A percentile compares a stretch with the other conserved stretches of the same genome.
Conservation (phyloP, 139 green algal genomes). For the Chlorella sorokiniana region DNA sequence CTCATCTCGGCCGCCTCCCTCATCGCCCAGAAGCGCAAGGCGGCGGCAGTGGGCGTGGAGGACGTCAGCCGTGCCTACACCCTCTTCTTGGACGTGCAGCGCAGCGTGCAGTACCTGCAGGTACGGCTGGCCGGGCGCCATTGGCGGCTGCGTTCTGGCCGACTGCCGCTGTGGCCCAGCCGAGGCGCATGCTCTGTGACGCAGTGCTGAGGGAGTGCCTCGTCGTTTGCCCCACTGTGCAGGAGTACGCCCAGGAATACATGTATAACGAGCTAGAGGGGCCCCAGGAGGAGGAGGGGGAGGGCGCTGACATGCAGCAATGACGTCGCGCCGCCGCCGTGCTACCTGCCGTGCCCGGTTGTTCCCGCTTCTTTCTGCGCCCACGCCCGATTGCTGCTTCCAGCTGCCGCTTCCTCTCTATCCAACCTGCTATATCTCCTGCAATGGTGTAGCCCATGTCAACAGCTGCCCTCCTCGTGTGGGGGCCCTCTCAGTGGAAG, state of each 20-base stretch:
- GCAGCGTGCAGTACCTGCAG: conserved; percentile 52
- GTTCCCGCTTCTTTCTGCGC: no score
- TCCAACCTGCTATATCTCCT: no score
- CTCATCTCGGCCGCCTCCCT: conserved; percentile 93
- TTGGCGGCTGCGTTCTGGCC: no score
- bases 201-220: not conserved
- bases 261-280: conserved; percentile 95
- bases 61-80: conserved; percentile 94
- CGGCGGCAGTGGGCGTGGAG: conserved; percentile 87
- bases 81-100: conserved; percentile 94
- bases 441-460: no score
- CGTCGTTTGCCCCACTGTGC: conserved; percentile 34
- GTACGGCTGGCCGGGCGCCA: not conserved
- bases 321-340: not conserved
- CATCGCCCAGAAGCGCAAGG: conserved; percentile 85
- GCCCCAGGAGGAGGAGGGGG: conserved; percentile 21
- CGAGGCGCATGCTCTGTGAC: not conserved
- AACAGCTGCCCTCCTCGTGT: no score
- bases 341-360: not conserved
- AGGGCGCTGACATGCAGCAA: conserved; percentile 21
- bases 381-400: not conserved
- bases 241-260: conserved; percentile 97
- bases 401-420: not conserved
- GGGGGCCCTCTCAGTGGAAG: no score
- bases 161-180: no score